Evolutionary conservation across 2,329 filamentous ascomycete species (phyloP).

Genomic region (Pseudocercospora musae): DNA sequence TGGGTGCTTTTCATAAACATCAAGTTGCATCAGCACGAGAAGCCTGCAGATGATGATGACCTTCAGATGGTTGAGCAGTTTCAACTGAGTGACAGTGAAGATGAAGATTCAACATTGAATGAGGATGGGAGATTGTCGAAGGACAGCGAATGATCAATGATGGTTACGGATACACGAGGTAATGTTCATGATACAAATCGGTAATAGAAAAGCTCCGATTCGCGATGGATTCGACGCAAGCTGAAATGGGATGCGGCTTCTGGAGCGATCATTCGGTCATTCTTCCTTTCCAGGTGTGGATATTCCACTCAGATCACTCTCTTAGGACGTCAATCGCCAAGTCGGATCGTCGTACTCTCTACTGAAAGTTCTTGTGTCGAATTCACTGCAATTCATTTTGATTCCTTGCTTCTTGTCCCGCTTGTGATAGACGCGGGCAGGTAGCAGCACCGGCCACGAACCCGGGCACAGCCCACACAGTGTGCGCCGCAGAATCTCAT

Average conservation of each 20-base stretch:
- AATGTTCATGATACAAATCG: not conserved
- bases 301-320: not conserved
- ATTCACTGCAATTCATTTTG: not conserved
- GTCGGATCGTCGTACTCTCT: not conserved
- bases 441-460: too few relatives aligned
- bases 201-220: not conserved
- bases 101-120: conserved; percentile 7
- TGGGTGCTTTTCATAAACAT: conserved; percentile 60
- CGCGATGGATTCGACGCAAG: not conserved
- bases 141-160: conserved; percentile 1
- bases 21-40: conserved; percentile 40
- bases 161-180: not conserved
- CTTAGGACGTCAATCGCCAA: not conserved
- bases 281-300: too few relatives aligned
- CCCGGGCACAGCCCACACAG: too few relatives aligned
- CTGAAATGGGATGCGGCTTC: too few relatives aligned
- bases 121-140: not conserved
- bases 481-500: not conserved
- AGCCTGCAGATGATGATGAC: not conserved
- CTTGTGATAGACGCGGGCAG: too few relatives aligned
- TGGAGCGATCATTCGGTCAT: not conserved
- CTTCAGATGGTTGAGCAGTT: not conserved
- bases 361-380: not conserved
- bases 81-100: not conserved
- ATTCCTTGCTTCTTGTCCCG: not conserved